Evolutionary conservation across 208 protist species (phyloP), one percentile per base, ranked within the genome.

Genomic region (Herpetomonas tarakana): DNA sequence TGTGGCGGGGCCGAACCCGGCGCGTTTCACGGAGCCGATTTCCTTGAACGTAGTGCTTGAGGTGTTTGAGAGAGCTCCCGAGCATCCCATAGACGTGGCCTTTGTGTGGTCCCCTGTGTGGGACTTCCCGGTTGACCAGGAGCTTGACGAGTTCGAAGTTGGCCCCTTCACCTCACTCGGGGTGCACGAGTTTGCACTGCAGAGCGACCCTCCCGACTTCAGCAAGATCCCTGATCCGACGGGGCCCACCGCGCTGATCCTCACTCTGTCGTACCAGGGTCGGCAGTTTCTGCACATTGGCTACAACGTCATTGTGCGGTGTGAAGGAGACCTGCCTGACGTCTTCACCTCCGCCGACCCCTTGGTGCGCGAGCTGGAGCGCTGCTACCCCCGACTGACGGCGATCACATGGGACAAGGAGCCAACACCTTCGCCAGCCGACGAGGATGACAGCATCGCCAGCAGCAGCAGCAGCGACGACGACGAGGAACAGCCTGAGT

Each of bases 41-140:
- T 26, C 35, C 24, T 21, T 93, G 24, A 61, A 73, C 27, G 24
- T 93, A 1, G 73, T 77, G 12, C 58, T 93, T 19, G 81, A 93
- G 27, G 72, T 93, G 19, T 88, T 83, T 52, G 86, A 88, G 62
- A 50, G 69, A 44, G 68, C 71, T 0, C 86, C 83, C 0, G 19
- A 21, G 6, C 62, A 81, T 1, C 3, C 71, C 7, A 82, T 93
- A 18, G 83, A 90, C 52, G 78, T 90, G 3, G 76, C 70, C 39
- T 93, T 90, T 60, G 78, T 59, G n/a, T 93, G 82, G 82, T 82
- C 79, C 0, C 86, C 86, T 1, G 78, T 93, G n/a, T 93, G 86
- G 83, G 86, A 93, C 64, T 86, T 86, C 50, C 52, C 72, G 7
- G 83, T 93, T 0, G 86, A 93, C 38, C 86, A 93, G 68, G 70